phyloP scores from a whole-genome alignment of 2,329 filamentous ascomycete genomes.

The Colletotrichum tanaceti region DNA sequence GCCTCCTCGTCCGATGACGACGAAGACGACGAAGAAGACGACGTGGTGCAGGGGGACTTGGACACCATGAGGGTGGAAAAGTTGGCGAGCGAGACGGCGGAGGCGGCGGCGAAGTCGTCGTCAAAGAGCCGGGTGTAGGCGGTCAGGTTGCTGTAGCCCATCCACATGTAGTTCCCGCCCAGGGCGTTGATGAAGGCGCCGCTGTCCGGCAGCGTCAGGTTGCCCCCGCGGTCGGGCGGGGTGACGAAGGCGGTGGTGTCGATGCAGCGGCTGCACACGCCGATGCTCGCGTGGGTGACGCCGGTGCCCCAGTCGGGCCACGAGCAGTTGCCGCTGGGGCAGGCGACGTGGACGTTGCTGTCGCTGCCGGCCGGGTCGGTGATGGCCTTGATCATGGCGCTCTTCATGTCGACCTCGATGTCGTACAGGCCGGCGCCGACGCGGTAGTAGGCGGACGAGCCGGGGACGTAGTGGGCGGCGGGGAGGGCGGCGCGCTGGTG shows the following conservation, averaged over 20 bases:
- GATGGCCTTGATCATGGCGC: conserved; percentile 47
- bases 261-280: conserved; percentile 32
- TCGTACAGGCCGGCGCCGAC: conserved; percentile 43
- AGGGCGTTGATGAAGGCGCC: conserved; percentile 27
- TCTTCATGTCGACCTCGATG: conserved; percentile 47
- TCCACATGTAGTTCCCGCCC: conserved; percentile 26
- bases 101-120: conserved; percentile 5
- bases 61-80: conserved; percentile 28
- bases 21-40: too few species aligned
- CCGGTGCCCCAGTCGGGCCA: conserved; percentile 34
- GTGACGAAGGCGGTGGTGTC: conserved; percentile 33
- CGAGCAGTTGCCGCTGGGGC: conserved; percentile 30
- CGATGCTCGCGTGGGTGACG: conserved; percentile 31
- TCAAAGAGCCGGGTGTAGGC: conserved; percentile 17
- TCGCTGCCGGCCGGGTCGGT: conserved; percentile 45
- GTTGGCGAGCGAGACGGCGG: conserved; percentile 26
- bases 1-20: conserved; percentile 10
- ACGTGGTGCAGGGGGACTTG: conserved; percentile 17
- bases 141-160: conserved; percentile 32
- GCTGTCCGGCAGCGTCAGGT: conserved; percentile 26
- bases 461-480: conserved; percentile 37
- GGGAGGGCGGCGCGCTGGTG: neutral
- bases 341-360: conserved; percentile 27
- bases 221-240: neutral
- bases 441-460: conserved; percentile 41